Conservation (phyloP, 164 flowering plant genomes). For the Pachysandra terminalis region DNA sequence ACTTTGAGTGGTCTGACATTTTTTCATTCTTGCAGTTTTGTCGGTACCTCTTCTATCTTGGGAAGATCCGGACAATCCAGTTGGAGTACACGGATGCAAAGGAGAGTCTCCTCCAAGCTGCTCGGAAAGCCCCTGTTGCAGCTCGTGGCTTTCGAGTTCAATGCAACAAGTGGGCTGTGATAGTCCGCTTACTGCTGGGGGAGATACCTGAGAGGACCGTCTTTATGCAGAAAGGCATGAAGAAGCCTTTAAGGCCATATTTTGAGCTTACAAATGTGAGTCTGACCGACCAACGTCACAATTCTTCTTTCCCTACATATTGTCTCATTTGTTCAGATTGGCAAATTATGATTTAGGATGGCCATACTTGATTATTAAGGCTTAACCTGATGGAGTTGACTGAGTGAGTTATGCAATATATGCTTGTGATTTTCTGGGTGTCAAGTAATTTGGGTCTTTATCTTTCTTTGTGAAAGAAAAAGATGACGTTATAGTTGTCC, state of each 20-base stretch:
- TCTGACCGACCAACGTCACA: slow-evolving; percentile 6
- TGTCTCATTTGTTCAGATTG: background rate
- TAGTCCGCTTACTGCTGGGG: slow-evolving; percentile 81
- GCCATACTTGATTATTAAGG: background rate
- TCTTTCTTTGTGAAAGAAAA: too few relatives aligned
- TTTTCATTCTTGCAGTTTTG: slow-evolving; percentile 58
- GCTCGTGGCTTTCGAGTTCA: slow-evolving; percentile 74
- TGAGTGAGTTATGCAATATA: too few relatives aligned
- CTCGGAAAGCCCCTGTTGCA: slow-evolving; percentile 64
- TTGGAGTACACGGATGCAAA: slow-evolving; percentile 81
- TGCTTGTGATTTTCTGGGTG: too few relatives aligned
- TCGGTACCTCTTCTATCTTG: slow-evolving; percentile 78
- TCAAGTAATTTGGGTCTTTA: too few relatives aligned
- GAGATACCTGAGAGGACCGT: slow-evolving; percentile 96
- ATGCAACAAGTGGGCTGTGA: slow-evolving; percentile 90
- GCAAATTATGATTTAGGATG: background rate
- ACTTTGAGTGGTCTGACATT: background rate
- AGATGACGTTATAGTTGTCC: too few relatives aligned
- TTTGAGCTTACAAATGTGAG: slow-evolving; percentile 97
- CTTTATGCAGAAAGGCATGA: slow-evolving; percentile 98
- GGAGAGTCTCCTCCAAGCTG: slow-evolving; percentile 73
- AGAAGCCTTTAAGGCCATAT: slow-evolving; percentile 88
- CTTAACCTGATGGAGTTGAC: background rate
- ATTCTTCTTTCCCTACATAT: background rate
- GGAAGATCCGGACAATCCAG: slow-evolving; percentile 69